Base-by-base conservation (phyloP, 345 rosid species). In the Populus davidiana region DNA sequence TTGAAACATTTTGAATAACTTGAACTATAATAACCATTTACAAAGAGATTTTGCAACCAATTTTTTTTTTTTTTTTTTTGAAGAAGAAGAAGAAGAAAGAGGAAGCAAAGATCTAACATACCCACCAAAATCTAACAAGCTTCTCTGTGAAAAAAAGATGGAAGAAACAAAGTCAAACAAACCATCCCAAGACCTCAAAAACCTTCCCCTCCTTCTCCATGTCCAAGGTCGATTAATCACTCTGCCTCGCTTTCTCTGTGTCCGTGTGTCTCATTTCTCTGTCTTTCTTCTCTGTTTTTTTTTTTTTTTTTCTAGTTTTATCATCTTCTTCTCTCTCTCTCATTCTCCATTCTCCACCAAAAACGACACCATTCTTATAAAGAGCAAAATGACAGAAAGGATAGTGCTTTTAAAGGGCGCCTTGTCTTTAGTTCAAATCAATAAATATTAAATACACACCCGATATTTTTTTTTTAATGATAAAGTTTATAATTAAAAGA, bases 331-430 rank as follows among this genome's bases (percentile, higher is more conserved):
- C n/a, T 2, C 54, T 62, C 31, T 59, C 49, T 64, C 78, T 18
- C 64, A 69, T 64, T 74, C 81, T 81, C 73, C 74, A 75, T 69
- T 75, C 85, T 65, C 76, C 63, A 74, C 75, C 67, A 17, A 33
- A 81, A 83, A 82, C 82, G 73, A 78, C 78, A 75, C 71, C 71
- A 69, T 62, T 67, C 76, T 77, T 77, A 72, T 11, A 73, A 73
- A 69, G 0, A 41, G 31, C 47, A 78, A 81, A 75, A 82, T 81
- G 94, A 83, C 88, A 84, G 87, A 85, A 78, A 56, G 82, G 86
- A 83, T 85, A 39, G 43, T 43, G 79, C 81, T 83, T 81, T 87
- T 80, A 73, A 81, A 82, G 87, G 81, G 87, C 79, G 86, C 77
- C 85, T 73, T 83, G 88, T 84, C 90, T 83, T 82, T 68, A 74